Base-by-base conservation (phyloP, 1,284 basidiomycete species). In the Leccinum pallidistipes region DNA sequence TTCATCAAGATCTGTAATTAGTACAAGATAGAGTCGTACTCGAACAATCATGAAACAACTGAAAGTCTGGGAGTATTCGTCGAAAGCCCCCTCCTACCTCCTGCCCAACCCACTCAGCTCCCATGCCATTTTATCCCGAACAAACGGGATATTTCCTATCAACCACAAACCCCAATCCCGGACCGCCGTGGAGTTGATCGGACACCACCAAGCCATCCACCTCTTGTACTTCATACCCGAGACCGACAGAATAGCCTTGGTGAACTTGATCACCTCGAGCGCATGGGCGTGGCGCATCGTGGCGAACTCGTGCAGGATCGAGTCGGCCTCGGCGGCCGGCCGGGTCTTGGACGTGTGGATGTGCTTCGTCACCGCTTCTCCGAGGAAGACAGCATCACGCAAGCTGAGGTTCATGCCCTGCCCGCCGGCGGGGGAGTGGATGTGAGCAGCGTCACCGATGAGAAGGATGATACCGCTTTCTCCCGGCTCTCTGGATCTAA, bases 381-480 rank as follows among this genome's bases (percentile, higher is more conserved):
- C 49, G 14, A 51, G 14, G 16, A 29, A n/a, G 27, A 51, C 21
- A 11, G 49, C 27, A 3, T 51, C 49, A 18, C 27, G 21, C 24
- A 51, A 58, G 5, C 80, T 80, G 45, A 82, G 78, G 63, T 82
- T 81, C 80, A 81, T 79, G 6, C 80, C 80, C 66, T 82, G 80
- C 1, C 80, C 80, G 18, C 80, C 81, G 1, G 73, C 74, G 0
- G 81, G 81, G 0, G 80, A 75, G 54, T 81, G 80, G 49, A 80
- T 76, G 63, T 81, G 80, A 18, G 78, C 80, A 0, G 81, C 79
- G 60, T 81, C 81, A 0, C 80, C 81, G 1, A 80, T 50, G 32
- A 81, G 72, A 21, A 77, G 40, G 10, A 78, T 62, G 3, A 27
- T 63, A 0, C 67, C 71, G 12, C 71, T 71, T 6, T 64, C 61